Evolutionary conservation across 1,139 yeast genomes (phyloP), one percentile per base, ranked within the genome.

Genomic region (Protomyces gravidus): DNA sequence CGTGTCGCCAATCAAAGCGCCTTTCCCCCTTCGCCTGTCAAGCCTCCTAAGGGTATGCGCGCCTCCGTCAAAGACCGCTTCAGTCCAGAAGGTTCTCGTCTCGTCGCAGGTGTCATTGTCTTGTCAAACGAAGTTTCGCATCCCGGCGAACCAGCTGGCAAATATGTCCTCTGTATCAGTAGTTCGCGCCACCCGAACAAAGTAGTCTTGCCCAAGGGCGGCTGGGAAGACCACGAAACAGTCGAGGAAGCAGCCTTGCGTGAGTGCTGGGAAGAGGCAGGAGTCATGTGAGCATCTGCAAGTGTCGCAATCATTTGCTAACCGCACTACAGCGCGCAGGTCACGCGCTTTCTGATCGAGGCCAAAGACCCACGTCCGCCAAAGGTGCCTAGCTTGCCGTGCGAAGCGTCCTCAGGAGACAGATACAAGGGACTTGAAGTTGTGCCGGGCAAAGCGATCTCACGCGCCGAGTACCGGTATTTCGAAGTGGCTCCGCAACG

Each of bases 261-360:
- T 62, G 98, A 92, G 70, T 87, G 96, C 0, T 92, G 98, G 98
- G 98, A 92, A 72, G 99, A 92, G 71, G 95, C 96, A 0, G 98
- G 98, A 0, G 87, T 86, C 28, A 80, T 36, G 42, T 36, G 42
- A 36, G 42, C 32, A 1, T 28, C 32, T 36, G 80, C 66, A 68
- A 26, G 26, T 45, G 53, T 7, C 2, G 42, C 23, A 15, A 36
- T 36, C 11, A 26, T 13, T 21, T 53, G 42, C 42, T 36, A 36
- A 36, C n/a, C 42, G 2, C 7, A 9, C 11, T 17, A 15, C 21
- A 36, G 23, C 21, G 58, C 51, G 28, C 39, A 17, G 17, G 46
- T 53, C 27, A 15, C 26, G 27, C 36, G 46, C 26, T 46, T 53
- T 39, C 19, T 53, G 36, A 42, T 46, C 25, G 21, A 25, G 32